phyloP scores from a whole-genome alignment of 768 basidiomycete genomes.

The Steccherinum ochraceum region DNA sequence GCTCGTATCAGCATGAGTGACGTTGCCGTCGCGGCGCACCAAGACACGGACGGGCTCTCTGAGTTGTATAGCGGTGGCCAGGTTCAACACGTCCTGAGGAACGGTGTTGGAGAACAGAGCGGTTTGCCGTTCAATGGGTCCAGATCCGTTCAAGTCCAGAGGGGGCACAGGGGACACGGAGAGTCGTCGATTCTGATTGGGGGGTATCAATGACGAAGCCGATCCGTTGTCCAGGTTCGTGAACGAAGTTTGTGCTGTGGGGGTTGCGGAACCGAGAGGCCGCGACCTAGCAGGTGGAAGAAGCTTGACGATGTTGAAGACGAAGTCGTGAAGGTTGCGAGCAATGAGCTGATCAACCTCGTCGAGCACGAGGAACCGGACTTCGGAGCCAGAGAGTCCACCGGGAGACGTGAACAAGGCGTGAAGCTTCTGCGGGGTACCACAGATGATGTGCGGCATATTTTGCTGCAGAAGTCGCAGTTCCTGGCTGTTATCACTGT shows the following conservation, averaged over 20 bases:
- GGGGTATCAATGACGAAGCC: constrained; percentile 23
- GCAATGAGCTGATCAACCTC: constrained; percentile 98
- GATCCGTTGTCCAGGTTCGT: constrained; percentile 24
- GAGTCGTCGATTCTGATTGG: constrained; percentile 45
- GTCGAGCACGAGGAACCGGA: constrained; percentile 91
- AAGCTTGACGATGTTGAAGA: constrained; percentile 88
- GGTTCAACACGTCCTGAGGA: constrained; percentile 94
- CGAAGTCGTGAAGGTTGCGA: constrained; percentile 91
- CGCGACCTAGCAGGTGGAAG: constrained; percentile 84
- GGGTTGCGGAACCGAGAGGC: constrained; percentile 35
- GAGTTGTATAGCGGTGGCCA: constrained; percentile 88
- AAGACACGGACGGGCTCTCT: constrained; percentile 97
- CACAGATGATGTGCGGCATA: constrained; percentile 92
- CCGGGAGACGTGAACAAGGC: constrained; percentile 81
- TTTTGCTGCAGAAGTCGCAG: constrained; percentile 81
- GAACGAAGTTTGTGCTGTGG: constrained; percentile 35
- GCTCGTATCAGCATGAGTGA: constrained; percentile 58
- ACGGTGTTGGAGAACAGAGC: constrained; percentile 98
- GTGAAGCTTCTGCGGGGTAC: constrained; percentile 94
- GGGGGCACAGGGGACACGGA: constrained; percentile 49
- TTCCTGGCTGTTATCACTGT: constrained; percentile 63
- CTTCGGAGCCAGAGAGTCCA: constrained; percentile 74
- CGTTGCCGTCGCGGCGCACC: constrained; percentile 86
- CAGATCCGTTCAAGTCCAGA: constrained; percentile 30
- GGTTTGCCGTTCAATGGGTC: constrained; percentile 73